These are phyloP conservation scores for Edaphochlamys debaryana DNA, from an alignment of 139 green algal species.

Conservation along the genomic window DNA sequence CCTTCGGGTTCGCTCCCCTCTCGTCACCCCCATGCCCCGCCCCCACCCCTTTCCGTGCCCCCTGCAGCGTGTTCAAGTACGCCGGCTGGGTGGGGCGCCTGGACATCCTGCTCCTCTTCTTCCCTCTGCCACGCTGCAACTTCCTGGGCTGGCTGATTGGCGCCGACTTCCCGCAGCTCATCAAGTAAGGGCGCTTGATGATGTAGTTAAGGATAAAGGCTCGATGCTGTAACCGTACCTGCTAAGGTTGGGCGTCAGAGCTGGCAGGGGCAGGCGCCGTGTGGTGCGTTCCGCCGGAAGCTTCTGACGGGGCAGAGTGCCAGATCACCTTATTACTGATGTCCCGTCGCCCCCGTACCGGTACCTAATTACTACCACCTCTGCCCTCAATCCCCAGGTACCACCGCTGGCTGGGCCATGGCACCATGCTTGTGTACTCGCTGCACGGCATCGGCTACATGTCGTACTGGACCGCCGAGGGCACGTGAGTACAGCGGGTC, in stretches of 20 bases:
- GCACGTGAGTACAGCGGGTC: not conserved
- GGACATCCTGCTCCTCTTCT: slow-evolving; percentile 37
- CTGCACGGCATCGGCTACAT: slow-evolving; percentile 31
- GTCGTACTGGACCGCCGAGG: not conserved
- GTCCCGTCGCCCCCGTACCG: not conserved
- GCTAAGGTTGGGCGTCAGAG: no score
- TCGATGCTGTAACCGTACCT: not conserved
- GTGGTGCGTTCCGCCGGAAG: no score
- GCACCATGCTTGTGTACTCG: slow-evolving; percentile 12
- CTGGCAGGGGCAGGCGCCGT: no score
- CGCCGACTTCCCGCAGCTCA: slow-evolving; percentile 8
- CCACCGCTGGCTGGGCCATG: slow-evolving; percentile 29
- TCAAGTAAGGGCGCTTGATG: slow-evolving; percentile 28
- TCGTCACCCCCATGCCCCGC: no score
- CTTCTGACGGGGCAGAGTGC: no score
- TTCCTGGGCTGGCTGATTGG: slow-evolving; percentile 32
- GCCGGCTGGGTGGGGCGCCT: slow-evolving; percentile 25
- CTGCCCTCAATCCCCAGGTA: not conserved
- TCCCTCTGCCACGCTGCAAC: slow-evolving; percentile 32
- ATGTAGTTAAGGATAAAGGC: not conserved
- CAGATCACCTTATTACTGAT: no score
- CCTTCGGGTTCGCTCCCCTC: no score
- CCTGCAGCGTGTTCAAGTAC: slow-evolving; percentile 24
- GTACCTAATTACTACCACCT: not conserved
- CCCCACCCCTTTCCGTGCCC: no score